Evolutionary conservation across 345 rosid genomes (phyloP).

Genomic region (Garcia nutans): DNA sequence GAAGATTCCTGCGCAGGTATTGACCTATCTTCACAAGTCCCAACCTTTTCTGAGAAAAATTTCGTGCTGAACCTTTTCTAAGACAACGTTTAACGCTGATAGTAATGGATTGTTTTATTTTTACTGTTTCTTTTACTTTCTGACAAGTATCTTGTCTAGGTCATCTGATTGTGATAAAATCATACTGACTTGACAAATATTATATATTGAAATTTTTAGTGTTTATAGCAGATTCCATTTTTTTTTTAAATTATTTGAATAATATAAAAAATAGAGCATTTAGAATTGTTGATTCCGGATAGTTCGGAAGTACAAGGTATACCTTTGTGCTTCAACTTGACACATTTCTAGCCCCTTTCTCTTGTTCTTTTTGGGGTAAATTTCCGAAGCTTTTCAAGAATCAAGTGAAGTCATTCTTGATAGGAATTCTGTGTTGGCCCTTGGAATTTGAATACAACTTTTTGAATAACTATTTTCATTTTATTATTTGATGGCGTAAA

Average conservation of each 20-base stretch:
- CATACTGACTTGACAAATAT: neutral
- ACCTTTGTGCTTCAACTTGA: neutral
- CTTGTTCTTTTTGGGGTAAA: neutral
- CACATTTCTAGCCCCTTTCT: neutral
- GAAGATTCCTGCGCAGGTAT: constrained; percentile 95
- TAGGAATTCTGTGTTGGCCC: neutral
- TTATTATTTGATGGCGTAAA: neutral
- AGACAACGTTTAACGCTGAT: neutral
- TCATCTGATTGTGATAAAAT: neutral
- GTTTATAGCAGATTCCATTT: neutral
- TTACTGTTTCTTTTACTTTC: neutral
- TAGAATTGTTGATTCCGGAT: neutral
- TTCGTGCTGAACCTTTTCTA: neutral
- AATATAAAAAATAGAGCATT: neutral
- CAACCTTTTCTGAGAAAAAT: neutral
- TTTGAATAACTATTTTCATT: no score
- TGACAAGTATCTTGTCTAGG: neutral
- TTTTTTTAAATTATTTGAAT: neutral
- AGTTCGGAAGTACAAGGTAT: neutral
- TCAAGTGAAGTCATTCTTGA: neutral
- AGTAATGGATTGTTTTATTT: neutral
- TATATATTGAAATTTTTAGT: neutral
- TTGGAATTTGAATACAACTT: neutral
- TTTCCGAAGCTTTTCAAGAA: neutral
- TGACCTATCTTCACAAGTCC: neutral